Base-by-base conservation (phyloP, 2,329 filamentous ascomycete species). In the Penicillium expansum region DNA sequence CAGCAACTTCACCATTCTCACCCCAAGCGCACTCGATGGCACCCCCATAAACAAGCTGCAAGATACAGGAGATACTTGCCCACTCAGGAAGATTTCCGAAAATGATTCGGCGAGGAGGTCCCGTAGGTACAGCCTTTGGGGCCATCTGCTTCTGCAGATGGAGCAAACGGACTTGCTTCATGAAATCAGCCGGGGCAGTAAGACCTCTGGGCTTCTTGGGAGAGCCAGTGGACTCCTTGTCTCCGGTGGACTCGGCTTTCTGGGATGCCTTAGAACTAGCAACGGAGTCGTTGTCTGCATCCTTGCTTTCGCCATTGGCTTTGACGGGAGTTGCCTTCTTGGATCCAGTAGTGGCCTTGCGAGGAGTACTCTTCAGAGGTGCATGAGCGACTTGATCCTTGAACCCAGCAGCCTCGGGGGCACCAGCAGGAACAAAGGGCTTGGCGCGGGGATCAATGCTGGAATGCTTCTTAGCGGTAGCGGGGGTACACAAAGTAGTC, bases 1-100 rank as follows among this genome's bases (percentile, higher is more conserved):
- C 64, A 16, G 69, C 63, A 4, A 76, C 72, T 37, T 65, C 65
- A 5, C 64, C 65, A 6, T 59, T 18, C 16, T 57, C 56, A 16
- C 70, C 50, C 44, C 59, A 64, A 35, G 76, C 65, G 24, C 58
- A 59, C 57, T 78, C 76, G 18, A 78, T 59, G 11, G 64, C 55
- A 10, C 76, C 76, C 14, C 75, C 75, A 42, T 75, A 70, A 9
- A 78, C 62, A 8, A 77, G 60, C 2, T 70, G 71, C 16, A 76
- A 61, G 11, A 77, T 62, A 43, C 75, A 70, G 30, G 66, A 64
- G 7, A 69, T 61, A 7, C 58, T 67, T 14, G 65, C 61, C 54
- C 70, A 70, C 3, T 62, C 50, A 1, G 76, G 76, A n/a, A 78
- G 66, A n/a, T 67, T 63, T 18, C 63, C 69, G 48, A 78, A 66